These are phyloP conservation scores for Fusarium acutatum DNA, from an alignment of 2,329 filamentous ascomycete genomes.

Conservation along the genomic window DNA sequence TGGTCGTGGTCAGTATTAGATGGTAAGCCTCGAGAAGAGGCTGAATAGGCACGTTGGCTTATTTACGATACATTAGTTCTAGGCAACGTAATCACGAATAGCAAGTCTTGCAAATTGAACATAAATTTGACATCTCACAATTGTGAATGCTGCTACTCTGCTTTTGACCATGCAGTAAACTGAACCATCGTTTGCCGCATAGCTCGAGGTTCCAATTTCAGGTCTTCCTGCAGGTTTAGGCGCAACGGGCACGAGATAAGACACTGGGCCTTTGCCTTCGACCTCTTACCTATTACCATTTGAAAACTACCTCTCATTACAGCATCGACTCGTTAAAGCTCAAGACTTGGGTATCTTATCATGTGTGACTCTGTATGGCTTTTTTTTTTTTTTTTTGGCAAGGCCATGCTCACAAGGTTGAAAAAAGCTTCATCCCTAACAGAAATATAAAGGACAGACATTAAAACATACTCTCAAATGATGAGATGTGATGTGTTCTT, in stretches of 20 bases:
- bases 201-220: not conserved
- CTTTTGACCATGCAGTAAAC: not conserved
- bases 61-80: conserved; percentile 29
- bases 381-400: no score
- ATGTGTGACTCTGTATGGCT: not conserved
- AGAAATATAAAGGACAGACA: not conserved
- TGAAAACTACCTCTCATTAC: no score
- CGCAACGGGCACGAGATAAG: not conserved
- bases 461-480: not conserved
- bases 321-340: not conserved
- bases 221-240: not conserved
- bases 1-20: conserved; percentile 38
- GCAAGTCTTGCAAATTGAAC: conserved; percentile 14
- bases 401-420: not conserved
- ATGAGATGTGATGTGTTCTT: conserved; percentile 4
- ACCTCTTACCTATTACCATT: not conserved
- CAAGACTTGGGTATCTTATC: not conserved
- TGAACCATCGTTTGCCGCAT: not conserved
- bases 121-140: not conserved
- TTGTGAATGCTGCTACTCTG: not conserved
- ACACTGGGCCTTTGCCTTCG: not conserved
- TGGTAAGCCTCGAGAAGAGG: conserved; percentile 26
- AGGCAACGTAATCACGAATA: conserved; percentile 37
- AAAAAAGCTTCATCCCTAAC: not conserved
- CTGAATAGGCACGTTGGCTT: conserved; percentile 27